Base-by-base conservation (phyloP, 768 basidiomycete species). In the Mycena sanguinolenta region DNA sequence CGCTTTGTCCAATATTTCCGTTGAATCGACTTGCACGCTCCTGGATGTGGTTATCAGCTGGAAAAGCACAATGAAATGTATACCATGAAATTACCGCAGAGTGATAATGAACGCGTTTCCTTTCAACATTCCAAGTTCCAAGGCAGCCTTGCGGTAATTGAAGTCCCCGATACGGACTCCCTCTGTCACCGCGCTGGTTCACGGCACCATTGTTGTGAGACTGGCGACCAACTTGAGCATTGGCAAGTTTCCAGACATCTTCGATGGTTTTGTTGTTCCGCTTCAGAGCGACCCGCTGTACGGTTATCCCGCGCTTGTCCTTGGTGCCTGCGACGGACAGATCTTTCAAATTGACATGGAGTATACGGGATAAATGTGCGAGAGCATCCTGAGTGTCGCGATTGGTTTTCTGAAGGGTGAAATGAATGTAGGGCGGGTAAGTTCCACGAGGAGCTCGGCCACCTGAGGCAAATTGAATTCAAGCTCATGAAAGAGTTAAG, bases 101-200 rank as follows among this genome's bases (percentile, higher is more conserved):
- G 97, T 99, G 71, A 99, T 97, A 53, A 96, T 86, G 74, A 99
- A 99, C 8, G 91, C 90, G 79, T 99, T 99, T 12, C 98, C 98
- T 80, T 96, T 96, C 75, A 99, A 84, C 95, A 97, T 95, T 7
- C 98, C 98, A 54, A 99, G 85, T 78, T 98, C 96, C 53, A 99
- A 81, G 67, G 90, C 87, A 1, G 90, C 87, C 75, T 94, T 92
- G 60, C 91, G 87, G 80, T 99, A 99, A 57, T 89, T 90, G 72
- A 99, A 81, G 80, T 99, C 97, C 0, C 95, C 90, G 60, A 98
- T 91, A 65, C 97, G 84, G 52, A 98, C 85, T 1, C 97, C n/a
- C 97, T 50, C 95, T 88, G 71, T 99, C 97, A 23, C 95, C 97
- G 36, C 97, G 88, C 75, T 91, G 88, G 25, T 82, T 86, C 27